phyloP scores from a whole-genome alignment of 2,329 filamentous ascomycete species.

The Xylaria polymorpha region DNA sequence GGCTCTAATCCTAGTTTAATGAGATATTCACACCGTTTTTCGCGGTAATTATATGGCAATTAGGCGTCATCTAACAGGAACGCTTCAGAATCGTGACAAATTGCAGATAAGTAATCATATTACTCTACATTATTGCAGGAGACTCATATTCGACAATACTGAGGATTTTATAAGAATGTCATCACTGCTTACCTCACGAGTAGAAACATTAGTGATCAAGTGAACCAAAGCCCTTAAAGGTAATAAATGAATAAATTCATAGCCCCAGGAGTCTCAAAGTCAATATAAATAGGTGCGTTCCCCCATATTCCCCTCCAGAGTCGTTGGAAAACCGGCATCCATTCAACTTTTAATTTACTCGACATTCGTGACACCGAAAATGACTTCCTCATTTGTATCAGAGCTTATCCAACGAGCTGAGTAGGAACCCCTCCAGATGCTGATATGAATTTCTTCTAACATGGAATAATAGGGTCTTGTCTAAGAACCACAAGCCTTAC shows the following conservation, averaged over 20 bases:
- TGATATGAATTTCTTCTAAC: not conserved
- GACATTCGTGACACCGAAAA: constrained; percentile 1
- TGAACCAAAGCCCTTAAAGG: not conserved
- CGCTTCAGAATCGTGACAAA: not conserved
- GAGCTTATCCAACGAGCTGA: constrained; percentile 20
- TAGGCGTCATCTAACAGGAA: not conserved
- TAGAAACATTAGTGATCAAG: not conserved
- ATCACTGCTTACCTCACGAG: not conserved
- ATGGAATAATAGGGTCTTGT: constrained; percentile 1
- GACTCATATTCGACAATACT: not conserved
- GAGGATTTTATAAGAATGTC: constrained; percentile 2
- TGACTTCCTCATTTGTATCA: constrained; percentile 12
- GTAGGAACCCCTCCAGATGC: not conserved
- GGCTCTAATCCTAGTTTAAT: not conserved
- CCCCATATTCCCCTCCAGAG: not conserved
- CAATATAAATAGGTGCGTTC: not conserved
- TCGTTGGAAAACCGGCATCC: not conserved
- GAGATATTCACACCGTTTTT: not conserved
- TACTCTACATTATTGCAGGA: not conserved
- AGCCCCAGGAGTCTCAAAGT: not conserved
- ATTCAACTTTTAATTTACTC: not conserved
- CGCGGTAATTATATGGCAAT: not conserved
- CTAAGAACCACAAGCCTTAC: constrained; percentile 10
- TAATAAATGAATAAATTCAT: not conserved
- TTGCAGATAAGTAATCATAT: not conserved